Evolutionary conservation across 2,329 filamentous ascomycete genomes (phyloP), one percentile per base, ranked within the genome.

Genomic region (Penicillium digitatum): DNA sequence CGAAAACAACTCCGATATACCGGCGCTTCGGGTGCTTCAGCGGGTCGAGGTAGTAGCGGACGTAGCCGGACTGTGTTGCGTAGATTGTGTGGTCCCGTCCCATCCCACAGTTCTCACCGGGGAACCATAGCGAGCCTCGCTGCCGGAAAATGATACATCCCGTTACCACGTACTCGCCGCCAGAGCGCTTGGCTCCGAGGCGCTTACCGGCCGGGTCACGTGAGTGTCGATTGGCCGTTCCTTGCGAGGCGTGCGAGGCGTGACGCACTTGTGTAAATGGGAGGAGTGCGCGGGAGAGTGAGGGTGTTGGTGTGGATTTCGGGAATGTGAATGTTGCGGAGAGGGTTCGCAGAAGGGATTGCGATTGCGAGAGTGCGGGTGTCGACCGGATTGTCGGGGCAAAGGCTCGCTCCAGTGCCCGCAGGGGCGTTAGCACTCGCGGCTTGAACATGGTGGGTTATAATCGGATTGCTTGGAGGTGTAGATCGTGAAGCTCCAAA

Each of bases 71-170:
- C 53, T 88, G 84, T 56, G 86, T 87, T 50, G 94, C 86, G 75
- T 89, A 95, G 71, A 99, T 95, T 48, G 93, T 97, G 79, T 97
- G 94, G 74, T 99, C 92, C 58, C 94, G 88, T 48, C 94, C 94
- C 80, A 97, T 93, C 66, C 87, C 89, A 74, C 89, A 90, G 77
- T 99, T 97, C 73, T 97, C 94, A 67, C 94, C 94, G 1, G 94
- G 88, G 73, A 87, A 93, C 94, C 94, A 99, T 68, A 87, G 84
- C 4, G 94, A 95, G 66, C 94, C 94, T 68, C 93, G 87, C 76
- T 99, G 94, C 72, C 90, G 91, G 83, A 94, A 99, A 76, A 99
- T 89, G 75, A 99, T 99, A 79, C 96, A 97, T 52, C 94, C 94
- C 5, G 92, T 88, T 55, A 96, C 88, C 34, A 99, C 94, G 74